Evolutionary conservation across 371 early-diverging fungal genomes (phyloP), one percentile per base, ranked within the genome.

Genomic region (Smittium mucronatum): DNA sequence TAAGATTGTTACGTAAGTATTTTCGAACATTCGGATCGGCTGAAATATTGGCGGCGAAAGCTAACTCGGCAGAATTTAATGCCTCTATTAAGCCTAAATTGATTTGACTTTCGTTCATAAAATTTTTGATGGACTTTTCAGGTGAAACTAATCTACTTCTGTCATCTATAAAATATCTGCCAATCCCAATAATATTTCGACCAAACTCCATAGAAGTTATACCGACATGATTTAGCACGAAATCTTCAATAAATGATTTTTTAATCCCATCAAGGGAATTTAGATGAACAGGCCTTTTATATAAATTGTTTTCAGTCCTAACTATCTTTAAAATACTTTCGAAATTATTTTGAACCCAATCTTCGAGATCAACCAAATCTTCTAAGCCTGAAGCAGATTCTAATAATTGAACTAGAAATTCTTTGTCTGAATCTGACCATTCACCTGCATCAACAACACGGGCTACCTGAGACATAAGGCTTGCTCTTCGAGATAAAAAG

Each of bases 21-120:
- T 86, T 85, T 33, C 94, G 83, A 11, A 97, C 83, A 67, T 81
- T 85, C 8, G 96, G 95, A 72, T 96, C 94, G 29, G 82, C 81
- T 0, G 89, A 86, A 57, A 97, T 82, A 70, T 89, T 88, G 31
- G 86, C 86, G 0, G 92, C 88, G 30, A 93, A 74, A 73, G 91
- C 85, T 61, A 75, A 78, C 64, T 85, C 86, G 1, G 88, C 89
- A 32, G 88, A 82, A 59, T 85, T 80, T 58, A 91, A 76, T 1
- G 89, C 92, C 30, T 74, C 65, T 34, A 82, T 80, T 0, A 85
- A 73, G 31, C 83, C 86, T 21, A 74, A 73, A 69, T 88, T 92
- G 16, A 75, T 79, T 2, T 70, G 61, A 16, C 77, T 79, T 34
- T 34, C 32, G 1, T 34, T 36, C 0, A 86, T 79, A 71, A 87